Evolutionary conservation across 306 rosid species (phyloP).

Genomic region (Ceratonia siliqua): DNA sequence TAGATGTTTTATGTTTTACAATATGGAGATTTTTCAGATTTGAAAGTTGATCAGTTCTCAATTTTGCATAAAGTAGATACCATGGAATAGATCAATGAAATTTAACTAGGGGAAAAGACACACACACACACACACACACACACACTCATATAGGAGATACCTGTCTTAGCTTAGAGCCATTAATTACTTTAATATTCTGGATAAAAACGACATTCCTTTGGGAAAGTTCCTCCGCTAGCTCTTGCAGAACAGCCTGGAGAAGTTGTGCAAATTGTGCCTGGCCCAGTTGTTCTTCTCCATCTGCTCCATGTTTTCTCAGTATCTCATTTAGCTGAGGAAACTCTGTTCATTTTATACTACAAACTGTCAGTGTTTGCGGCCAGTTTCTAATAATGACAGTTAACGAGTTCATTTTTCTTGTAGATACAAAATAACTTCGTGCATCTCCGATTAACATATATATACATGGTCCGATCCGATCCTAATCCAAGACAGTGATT

Average conservation of each 20-base stretch:
- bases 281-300: conserved; percentile 80
- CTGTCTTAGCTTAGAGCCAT: conserved; percentile 80
- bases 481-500: background rate
- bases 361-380: conserved; percentile 7
- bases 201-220: conserved; percentile 51
- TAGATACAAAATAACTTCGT: background rate
- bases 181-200: conserved; percentile 61
- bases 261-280: conserved; percentile 95
- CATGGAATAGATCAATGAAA: background rate
- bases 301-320: conserved; percentile 64
- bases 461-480: conserved; percentile 1
- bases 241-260: conserved; percentile 86
- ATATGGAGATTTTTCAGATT: conserved; percentile 19
- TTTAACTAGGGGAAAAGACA: no score
- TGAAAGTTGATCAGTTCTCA: conserved; percentile 5
- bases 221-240: conserved; percentile 71
- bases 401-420: conserved; percentile 2
- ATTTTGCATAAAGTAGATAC: conserved; percentile 17
- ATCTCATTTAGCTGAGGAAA: conserved; percentile 71
- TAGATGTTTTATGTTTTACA: conserved; percentile 21
- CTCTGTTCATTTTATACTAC: conserved; percentile 54
- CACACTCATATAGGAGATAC: conserved; percentile 50
- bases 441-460: background rate
- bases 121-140: no score
- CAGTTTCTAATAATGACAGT: conserved; percentile 25